Conservation (phyloP, 768 basidiomycete genomes). For the Boletus sp. region DNA sequence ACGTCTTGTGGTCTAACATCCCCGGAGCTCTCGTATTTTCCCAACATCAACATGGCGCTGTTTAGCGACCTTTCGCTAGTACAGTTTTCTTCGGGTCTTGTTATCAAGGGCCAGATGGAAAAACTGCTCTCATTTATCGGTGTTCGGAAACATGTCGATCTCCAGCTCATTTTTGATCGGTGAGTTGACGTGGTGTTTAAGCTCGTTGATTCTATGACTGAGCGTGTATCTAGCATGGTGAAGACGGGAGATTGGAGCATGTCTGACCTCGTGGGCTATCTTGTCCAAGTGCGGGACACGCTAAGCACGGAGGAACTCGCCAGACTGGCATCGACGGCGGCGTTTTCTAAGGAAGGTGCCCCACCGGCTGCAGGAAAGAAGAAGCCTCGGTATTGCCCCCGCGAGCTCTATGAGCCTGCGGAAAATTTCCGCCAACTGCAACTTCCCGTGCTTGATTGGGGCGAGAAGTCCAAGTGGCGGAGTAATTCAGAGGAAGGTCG, state of each 20-base stretch:
- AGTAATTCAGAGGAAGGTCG: slow-evolving; percentile 82
- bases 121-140: slow-evolving; percentile 71
- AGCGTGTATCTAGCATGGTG: slow-evolving; percentile 58
- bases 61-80: slow-evolving; percentile 90
- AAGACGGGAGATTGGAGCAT: slow-evolving; percentile 90
- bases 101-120: slow-evolving; percentile 70
- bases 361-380: slow-evolving; percentile 32
- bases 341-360: slow-evolving; percentile 64
- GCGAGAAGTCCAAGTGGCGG: slow-evolving; percentile 73
- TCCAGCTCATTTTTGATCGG: slow-evolving; percentile 92
- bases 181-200: slow-evolving; percentile 28
- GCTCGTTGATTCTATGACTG: not conserved
- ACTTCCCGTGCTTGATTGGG: slow-evolving; percentile 89
- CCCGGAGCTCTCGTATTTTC: slow-evolving; percentile 78
- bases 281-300: slow-evolving; percentile 74
- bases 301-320: slow-evolving; percentile 57
- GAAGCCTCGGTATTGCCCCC: slow-evolving; percentile 54
- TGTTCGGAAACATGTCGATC: slow-evolving; percentile 87
- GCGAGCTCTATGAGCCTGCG: slow-evolving; percentile 82
- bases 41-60: slow-evolving; percentile 66
- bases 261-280: slow-evolving; percentile 80
- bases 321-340: slow-evolving; percentile 60
- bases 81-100: slow-evolving; percentile 58
- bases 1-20: slow-evolving; percentile 54
- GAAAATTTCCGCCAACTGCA: slow-evolving; percentile 68